Base-by-base conservation (phyloP, 2,329 filamentous ascomycete species). In the Talaromyces atroroseus region DNA sequence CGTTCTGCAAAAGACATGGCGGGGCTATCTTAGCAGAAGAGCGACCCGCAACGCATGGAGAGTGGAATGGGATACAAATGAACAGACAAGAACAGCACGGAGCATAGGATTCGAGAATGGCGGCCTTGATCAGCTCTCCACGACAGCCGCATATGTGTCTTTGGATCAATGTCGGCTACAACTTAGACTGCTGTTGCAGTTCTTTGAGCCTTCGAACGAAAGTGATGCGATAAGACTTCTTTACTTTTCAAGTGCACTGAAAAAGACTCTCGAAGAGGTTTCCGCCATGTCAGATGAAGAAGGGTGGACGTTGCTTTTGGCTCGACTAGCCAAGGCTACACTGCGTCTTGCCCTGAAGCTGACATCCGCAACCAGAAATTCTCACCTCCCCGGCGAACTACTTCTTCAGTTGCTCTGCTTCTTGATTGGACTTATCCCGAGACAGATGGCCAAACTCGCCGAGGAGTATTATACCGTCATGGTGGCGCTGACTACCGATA, bases 1-100 rank as follows among this genome's bases (percentile, higher is more conserved):
- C 63, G 80, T 76, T 50, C 84, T 97, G 62, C 94, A 97, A 71
- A 82, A 83, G 62, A 77, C 82, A 71, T 97, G 92, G 92, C 83
- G 92, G 70, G 91, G 91, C 14, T 82, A 95, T 70, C 79, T 71
- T 56, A 78, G 76, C 58, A 83, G 92, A 64, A 79, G 76, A 58
- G 68, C 71, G 51, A 76, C 89, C 60, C 83, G 83, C 61, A 73
- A 80, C 48, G 65, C 67, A 54, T 84, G 82, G 74, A 80, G 88
- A 60, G 68, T 71, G 51, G 71, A 80, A 42, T 89, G 90, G 74
- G 88, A 92, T 70, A 66, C 74, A 8, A 67, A 82, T 34, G 86
- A 87, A 64, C 65, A 64, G 52, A 62, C 64, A 59, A 71, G 73
- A 54, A 60, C 54, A 18, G 61, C 48, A 21, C 48, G 49, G 2